phyloP scores from a whole-genome alignment of 345 rosid genomes.

The Eucalyptus cladocalyx region DNA sequence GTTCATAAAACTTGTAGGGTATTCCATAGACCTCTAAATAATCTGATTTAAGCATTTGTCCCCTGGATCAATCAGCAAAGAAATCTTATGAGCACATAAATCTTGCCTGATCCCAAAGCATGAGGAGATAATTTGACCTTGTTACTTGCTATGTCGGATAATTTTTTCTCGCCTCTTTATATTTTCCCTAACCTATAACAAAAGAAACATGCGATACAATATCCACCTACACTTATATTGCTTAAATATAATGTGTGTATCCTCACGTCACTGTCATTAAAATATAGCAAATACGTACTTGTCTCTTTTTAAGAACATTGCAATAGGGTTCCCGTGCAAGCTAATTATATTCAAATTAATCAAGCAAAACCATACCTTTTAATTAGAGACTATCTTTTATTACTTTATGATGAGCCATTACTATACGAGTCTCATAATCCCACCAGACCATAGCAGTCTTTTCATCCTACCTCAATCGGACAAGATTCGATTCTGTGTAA shows the following conservation, averaged over 20 bases:
- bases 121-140: neutral
- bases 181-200: neutral
- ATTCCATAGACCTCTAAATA: neutral
- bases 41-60: neutral
- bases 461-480: neutral
- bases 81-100: neutral
- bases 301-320: neutral
- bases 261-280: neutral
- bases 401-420: neutral
- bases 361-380: neutral
- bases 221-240: neutral
- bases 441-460: neutral
- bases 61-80: neutral
- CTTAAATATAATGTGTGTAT: neutral
- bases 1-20: rapidly evolving
- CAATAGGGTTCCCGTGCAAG: neutral
- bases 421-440: neutral
- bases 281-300: neutral
- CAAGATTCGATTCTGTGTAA: too few relatives aligned
- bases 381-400: too few relatives aligned
- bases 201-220: too few relatives aligned
- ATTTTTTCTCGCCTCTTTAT: neutral
- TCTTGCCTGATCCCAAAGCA: neutral
- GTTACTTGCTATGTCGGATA: neutral
- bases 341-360: neutral